Evolutionary conservation across 192 early-diverging fungal species (phyloP), one percentile per base, ranked within the genome.

Genomic region (Phlyctochytrium planicorne): DNA sequence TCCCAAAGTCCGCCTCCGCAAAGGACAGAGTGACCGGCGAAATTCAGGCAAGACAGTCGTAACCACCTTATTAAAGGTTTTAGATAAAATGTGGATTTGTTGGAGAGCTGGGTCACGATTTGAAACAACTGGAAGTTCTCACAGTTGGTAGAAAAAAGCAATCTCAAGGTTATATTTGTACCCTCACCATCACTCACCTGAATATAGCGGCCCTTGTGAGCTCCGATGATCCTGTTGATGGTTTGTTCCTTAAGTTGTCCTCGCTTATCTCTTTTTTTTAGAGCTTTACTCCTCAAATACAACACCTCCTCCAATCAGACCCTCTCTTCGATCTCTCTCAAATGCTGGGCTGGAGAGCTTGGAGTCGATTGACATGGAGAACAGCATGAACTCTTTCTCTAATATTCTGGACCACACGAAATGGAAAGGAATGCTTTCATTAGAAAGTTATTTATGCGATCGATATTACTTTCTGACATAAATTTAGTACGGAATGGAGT

Each of bases 31-130:
- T 75, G 31, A 64, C 71, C 3, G 73, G 71, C 25, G 79, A 81
- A 50, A 75, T 76, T 10, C 76, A 1, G 75, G n/a, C n/a, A n/a
- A n/a, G n/a, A n/a, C n/a, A n/a, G n/a, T n/a, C n/a, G n/a, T n/a
- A n/a, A n/a, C n/a, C n/a, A n/a, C n/a, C n/a, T n/a, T 82, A 40
- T 66, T 88, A 14, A 79, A 82, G 47, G 66, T 72, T 6, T 71
- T 69, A 40, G 67, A 17, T 80, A 16, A 73, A 75, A 47, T n/a
- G 76, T 16, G 73, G 75, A 3, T 73, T 77, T 25, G 65, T 75
- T 2, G 75, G 74, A 36, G 57, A 66, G 4, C 27, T 80, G 2
- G 72, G 71, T 59, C 60, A 57, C 3, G 61, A 72, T 23, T 34
- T 77, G 1, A 62, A 68, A 55, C 32, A 52, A 36, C 69, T 80